Evolutionary conservation across 2,329 filamentous ascomycete species (phyloP).

Genomic region (Colletotrichum noveboracense): DNA sequence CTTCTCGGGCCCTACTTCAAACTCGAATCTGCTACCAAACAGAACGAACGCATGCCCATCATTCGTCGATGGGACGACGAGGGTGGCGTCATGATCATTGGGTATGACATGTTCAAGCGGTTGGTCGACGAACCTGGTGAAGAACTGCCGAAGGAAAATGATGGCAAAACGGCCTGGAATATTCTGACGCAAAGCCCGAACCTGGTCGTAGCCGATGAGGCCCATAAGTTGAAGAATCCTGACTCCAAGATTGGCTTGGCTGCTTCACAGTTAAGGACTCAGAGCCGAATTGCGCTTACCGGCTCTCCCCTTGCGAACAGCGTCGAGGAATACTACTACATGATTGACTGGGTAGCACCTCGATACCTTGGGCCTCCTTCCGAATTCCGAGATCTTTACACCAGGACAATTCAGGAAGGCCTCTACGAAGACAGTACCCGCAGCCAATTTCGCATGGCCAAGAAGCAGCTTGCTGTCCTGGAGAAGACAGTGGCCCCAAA

Average conservation of each 20-base stretch:
- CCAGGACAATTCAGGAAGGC: conserved; percentile 75
- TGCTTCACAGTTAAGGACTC: conserved; percentile 67
- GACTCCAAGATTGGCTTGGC: conserved; percentile 55
- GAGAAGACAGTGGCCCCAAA: conserved; percentile 78
- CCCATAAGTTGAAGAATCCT: conserved; percentile 77
- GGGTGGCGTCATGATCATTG: conserved; percentile 79
- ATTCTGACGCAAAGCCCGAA: conserved; percentile 66
- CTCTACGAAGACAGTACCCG: conserved; percentile 68
- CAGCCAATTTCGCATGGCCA: conserved; percentile 60
- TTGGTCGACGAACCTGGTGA: conserved; percentile 35
- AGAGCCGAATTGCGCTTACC: conserved; percentile 80
- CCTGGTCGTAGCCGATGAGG: conserved; percentile 85
- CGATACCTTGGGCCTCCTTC: conserved; percentile 72
- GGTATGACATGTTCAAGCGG: conserved; percentile 71
- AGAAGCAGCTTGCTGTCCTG: conserved; percentile 73
- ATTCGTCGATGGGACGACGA: conserved; percentile 64
- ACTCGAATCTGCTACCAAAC: conserved; percentile 49
- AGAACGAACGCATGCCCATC: conserved; percentile 42
- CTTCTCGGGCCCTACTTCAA: conserved; percentile 62
- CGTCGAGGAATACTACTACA: conserved; percentile 81
- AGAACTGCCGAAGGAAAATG: conserved; percentile 22
- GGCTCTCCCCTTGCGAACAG: conserved; percentile 88
- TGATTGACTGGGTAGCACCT: conserved; percentile 87
- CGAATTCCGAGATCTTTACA: conserved; percentile 76
- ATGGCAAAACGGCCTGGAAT: conserved; percentile 27